Conservation (phyloP, 495 filamentous ascomycete genomes). For the Daldinia grandis region DNA sequence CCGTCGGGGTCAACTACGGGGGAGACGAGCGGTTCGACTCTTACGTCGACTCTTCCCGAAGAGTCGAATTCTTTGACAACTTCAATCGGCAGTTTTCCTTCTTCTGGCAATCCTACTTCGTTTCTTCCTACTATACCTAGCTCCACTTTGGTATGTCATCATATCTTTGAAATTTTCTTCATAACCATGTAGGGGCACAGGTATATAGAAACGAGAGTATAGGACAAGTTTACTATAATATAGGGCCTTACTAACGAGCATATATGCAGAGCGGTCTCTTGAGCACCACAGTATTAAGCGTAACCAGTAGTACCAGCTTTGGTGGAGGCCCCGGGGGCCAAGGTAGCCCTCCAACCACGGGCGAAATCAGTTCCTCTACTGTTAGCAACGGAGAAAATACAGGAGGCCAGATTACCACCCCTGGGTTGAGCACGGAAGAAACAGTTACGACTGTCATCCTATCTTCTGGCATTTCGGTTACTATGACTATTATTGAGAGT, state of each 20-base stretch:
- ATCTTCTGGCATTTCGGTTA: conserved; percentile 22
- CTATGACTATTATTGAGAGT: conserved; percentile 23
- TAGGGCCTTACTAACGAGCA: not conserved
- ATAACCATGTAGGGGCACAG: not conserved
- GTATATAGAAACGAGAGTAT: not conserved
- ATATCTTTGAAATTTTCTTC: not conserved
- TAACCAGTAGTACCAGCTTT: not conserved
- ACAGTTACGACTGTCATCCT: conserved; percentile 10
- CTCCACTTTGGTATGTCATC: conserved; percentile 25
- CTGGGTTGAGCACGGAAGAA: conserved; percentile 24
- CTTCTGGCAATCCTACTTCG: not conserved
- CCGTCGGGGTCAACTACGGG: conserved; percentile 15
- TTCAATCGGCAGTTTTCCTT: not conserved
- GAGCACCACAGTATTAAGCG: not conserved
- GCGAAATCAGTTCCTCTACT: not conserved
- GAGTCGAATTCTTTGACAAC: conserved; percentile 9
- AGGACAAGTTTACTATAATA: not conserved
- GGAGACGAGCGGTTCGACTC: conserved; percentile 13
- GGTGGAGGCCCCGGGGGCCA: conserved; percentile 7
- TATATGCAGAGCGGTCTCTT: conserved; percentile 13
- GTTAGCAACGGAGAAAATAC: conserved; percentile 15
- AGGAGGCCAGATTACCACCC: not conserved
- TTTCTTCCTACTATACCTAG: not conserved
- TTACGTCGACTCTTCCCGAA: not conserved
- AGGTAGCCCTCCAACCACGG: not conserved